Conservation (phyloP, 2,329 filamentous ascomycete genomes). For the Aspergillus ochraceus region DNA sequence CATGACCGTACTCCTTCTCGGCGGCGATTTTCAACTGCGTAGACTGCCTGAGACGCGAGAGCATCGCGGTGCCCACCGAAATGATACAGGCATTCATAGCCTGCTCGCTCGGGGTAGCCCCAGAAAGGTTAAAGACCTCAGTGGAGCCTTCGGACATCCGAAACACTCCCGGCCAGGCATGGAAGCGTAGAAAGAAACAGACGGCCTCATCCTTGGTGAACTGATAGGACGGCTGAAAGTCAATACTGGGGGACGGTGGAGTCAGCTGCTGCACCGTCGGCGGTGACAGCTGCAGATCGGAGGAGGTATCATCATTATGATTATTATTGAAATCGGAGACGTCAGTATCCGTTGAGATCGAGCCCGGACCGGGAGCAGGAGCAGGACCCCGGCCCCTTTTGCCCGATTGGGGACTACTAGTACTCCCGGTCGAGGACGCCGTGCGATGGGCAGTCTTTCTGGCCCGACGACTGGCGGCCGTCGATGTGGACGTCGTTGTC, state of each 20-base stretch:
- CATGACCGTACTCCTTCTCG: constrained; percentile 55
- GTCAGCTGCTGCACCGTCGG: constrained; percentile 14
- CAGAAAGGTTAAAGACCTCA: constrained; percentile 21
- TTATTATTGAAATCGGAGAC: background rate
- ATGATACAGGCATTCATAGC: constrained; percentile 51
- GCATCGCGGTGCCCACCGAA: constrained; percentile 59
- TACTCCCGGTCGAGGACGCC: constrained; percentile 27
- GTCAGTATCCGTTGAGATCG: constrained; percentile 2
- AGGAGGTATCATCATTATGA: constrained; percentile 1
- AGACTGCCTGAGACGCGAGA: constrained; percentile 56
- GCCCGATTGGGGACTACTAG: constrained; percentile 10
- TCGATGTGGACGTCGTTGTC: background rate
- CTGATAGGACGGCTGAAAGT: constrained; percentile 26
- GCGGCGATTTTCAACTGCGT: constrained; percentile 49
- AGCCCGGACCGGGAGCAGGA: background rate
- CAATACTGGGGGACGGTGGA: constrained; percentile 13
- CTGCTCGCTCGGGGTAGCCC: constrained; percentile 25
- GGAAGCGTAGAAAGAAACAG: constrained; percentile 38
- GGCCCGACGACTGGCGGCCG: constrained; percentile 3
- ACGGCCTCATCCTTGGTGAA: constrained; percentile 33
- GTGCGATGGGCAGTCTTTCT: constrained; percentile 13
- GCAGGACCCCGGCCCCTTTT: too few relatives aligned
- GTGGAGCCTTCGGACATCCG: constrained; percentile 26
- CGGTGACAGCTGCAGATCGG: constrained; percentile 14
- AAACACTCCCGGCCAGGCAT: constrained; percentile 30